Base-by-base conservation (phyloP, 164 flowering plant genomes). In the Nelumbo lutea region DNA sequence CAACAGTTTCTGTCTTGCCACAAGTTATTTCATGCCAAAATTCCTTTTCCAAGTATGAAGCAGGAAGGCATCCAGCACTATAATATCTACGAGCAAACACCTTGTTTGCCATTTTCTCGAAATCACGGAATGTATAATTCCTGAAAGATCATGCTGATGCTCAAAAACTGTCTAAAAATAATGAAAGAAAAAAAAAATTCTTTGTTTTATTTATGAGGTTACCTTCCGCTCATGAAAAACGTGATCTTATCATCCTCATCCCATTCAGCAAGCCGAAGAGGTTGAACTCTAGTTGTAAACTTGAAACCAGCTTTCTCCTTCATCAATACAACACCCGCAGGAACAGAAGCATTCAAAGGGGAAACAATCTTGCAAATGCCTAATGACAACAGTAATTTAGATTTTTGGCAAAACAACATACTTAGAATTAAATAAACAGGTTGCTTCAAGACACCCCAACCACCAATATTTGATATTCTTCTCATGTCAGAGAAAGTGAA, bases 221-320 rank as follows among this genome's bases (percentile, higher is more conserved):
- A 89, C 94, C 86, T 87, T 77, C 91, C 91, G 74, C 94, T 89
- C 94, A 84, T 86, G 78, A 82, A 89, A 82, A 85, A 89, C 45
- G 91, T 84, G 67, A 87, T 85, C 77, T 66, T 84, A 79, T 89
- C 94, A 67, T 87, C 90, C 59, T 62, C 58, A 75, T 87, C 85
- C 94, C 94, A 89, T 73, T 89, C 90, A 48, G 94, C 88, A 68
- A 89, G 83, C 50, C 94, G 91, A 71, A 89, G 83, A 44, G 94
- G 94, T 69, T 89, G 94, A 11, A 89, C 88, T 77, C 87, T 85
- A 13, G 94, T 86, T 13, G 94, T 83, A 77, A 89, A 89, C 76
- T 84, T 89, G 64, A 53, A 53, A 53, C 14, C 14, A 53, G 57
- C 57, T 53, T 53, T 53, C 57, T 53, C 57, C 57, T 53, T 53